Conservation (phyloP, 2,329 filamentous ascomycete species). For the Cyphellophora attinorum region DNA sequence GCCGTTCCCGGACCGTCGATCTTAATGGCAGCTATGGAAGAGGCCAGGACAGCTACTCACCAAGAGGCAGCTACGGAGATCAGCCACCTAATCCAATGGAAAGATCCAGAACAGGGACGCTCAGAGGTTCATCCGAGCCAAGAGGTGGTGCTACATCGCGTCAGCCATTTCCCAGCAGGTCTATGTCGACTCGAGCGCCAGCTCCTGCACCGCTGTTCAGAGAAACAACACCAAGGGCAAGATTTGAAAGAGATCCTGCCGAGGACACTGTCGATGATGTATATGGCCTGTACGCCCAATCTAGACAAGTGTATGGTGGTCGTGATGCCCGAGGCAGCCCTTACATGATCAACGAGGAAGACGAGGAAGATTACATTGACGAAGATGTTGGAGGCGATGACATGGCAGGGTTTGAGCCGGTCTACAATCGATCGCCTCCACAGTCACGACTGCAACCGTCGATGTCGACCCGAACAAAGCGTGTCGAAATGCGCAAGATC, state of each 20-base stretch:
- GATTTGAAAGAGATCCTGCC: constrained; percentile 1
- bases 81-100: constrained; percentile 21
- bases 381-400: constrained; percentile 43
- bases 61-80: background rate
- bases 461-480: constrained; percentile 8
- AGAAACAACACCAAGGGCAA: constrained; percentile 19
- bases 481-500: constrained; percentile 65
- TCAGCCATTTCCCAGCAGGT: constrained; percentile 21
- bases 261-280: constrained; percentile 34
- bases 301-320: constrained; percentile 6
- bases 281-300: constrained; percentile 23
- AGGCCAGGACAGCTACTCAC: background rate
- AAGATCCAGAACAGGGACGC: constrained; percentile 31
- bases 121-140: constrained; percentile 42
- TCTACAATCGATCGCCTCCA: constrained; percentile 2
- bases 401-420: constrained; percentile 14
- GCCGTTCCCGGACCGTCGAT: constrained; percentile 13
- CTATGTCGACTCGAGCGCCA: constrained; percentile 16
- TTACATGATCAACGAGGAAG: constrained; percentile 57
- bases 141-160: constrained; percentile 28
- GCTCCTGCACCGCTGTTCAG: constrained; percentile 21
- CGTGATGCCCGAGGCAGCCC: constrained; percentile 20
- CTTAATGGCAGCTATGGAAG: constrained; percentile 5
- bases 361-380: constrained; percentile 51
- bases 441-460: background rate